phyloP scores from a whole-genome alignment of 163 green algal genomes.

The Coccomyxa subellipsoidea region DNA sequence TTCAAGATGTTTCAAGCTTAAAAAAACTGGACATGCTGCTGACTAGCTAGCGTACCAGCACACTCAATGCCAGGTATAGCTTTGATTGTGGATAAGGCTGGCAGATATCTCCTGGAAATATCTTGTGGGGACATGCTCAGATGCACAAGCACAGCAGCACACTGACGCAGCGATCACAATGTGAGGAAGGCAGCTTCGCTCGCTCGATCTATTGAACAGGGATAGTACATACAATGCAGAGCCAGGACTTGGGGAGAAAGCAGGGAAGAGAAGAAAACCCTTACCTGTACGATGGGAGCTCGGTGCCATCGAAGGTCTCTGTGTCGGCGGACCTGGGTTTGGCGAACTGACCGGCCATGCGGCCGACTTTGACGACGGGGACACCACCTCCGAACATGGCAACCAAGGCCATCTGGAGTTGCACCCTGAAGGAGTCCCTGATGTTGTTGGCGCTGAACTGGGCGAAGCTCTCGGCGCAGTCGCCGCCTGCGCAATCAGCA shows the following conservation, averaged over 20 bases:
- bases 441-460: constrained; percentile 97
- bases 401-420: constrained; percentile 93
- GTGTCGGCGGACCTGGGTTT: constrained; percentile 78
- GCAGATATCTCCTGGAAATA: too few relatives aligned
- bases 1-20: too few relatives aligned
- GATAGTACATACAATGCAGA: background rate
- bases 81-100: too few relatives aligned
- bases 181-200: too few relatives aligned
- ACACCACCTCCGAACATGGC: constrained; percentile 95
- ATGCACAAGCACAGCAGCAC: too few relatives aligned
- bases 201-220: too few relatives aligned
- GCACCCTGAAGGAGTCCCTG: constrained; percentile 78
- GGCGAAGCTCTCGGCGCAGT: constrained; percentile 96
- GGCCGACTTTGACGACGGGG: constrained; percentile 95
- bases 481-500: constrained; percentile 59
- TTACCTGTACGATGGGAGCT: constrained; percentile 81
- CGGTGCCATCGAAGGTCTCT: constrained; percentile 72
- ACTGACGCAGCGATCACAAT: too few relatives aligned
- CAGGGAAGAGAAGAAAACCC: background rate
- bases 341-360: constrained; percentile 97
- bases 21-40: too few relatives aligned
- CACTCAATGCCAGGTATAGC: too few relatives aligned
- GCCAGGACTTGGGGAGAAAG: background rate
- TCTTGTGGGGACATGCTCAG: too few relatives aligned
- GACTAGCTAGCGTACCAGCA: too few relatives aligned